These are phyloP conservation scores for Sphagnum contortum DNA, from an alignment of 225 moss, liverwort and hornwort species.

Conservation along the genomic window DNA sequence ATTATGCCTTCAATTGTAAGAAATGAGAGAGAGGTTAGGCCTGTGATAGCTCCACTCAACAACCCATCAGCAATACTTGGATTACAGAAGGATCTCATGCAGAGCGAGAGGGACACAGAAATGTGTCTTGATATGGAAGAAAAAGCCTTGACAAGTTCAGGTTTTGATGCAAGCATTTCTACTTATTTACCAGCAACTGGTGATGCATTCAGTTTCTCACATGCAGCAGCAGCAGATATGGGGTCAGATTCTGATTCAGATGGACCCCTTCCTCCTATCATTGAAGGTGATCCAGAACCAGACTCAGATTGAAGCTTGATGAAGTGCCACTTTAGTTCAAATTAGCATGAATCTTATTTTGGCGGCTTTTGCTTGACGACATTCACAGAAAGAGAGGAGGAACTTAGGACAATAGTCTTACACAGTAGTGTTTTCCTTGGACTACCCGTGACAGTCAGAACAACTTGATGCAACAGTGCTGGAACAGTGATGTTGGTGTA, in stretches of 20 bases:
- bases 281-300: slow-evolving; percentile 51
- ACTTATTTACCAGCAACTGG: slow-evolving; percentile 15
- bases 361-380: too few relatives aligned
- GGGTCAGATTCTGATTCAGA: slow-evolving; percentile 83
- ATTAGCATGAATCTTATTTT: too few relatives aligned
- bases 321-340: too few relatives aligned
- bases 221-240: slow-evolving; percentile 41
- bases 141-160: slow-evolving; percentile 4
- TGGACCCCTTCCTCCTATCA: slow-evolving; percentile 41
- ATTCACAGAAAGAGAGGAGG: too few relatives aligned
- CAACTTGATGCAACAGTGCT: too few relatives aligned
- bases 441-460: too few relatives aligned
- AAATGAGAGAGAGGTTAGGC: slow-evolving; percentile 10
- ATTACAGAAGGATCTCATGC: slow-evolving; percentile 6
- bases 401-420: too few relatives aligned
- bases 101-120: slow-evolving; percentile 3
- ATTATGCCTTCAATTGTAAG: slow-evolving; percentile 14
- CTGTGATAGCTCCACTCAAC: slow-evolving; percentile 17
- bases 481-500: too few relatives aligned
- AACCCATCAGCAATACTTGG: slow-evolving; percentile 8
- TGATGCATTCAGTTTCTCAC: slow-evolving; percentile 36
- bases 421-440: too few relatives aligned
- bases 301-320: slow-evolving; percentile 18
- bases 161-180: slow-evolving; percentile 16
- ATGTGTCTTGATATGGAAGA: slow-evolving; percentile 17